Evolutionary conservation across 768 basidiomycete species (phyloP).

Genomic region (Mycena olivaceomarginata): DNA sequence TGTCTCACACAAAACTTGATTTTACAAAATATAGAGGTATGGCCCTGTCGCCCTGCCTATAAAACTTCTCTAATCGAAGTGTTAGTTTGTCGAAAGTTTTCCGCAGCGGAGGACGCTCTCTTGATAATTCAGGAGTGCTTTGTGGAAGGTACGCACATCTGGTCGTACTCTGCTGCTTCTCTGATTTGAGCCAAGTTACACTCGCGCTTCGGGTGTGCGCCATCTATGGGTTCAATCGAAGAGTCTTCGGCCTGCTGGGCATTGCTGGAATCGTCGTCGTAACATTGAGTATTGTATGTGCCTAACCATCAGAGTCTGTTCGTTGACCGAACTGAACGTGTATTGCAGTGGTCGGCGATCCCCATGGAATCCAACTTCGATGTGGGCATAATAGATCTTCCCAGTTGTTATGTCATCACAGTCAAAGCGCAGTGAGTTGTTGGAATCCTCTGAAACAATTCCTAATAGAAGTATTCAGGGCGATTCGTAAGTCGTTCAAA

Average conservation of each 20-base stretch:
- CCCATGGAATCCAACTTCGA: conserved; percentile 7
- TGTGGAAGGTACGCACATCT: conserved; percentile 7
- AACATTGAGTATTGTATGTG: conserved; percentile 1
- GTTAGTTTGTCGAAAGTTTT: conserved; percentile 4
- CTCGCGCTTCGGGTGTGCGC: conserved; percentile 14
- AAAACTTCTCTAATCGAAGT: neutral
- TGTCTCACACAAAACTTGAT: neutral
- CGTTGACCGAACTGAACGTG: neutral
- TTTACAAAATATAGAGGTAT: neutral
- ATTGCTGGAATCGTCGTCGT: neutral
- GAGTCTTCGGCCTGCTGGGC: conserved; percentile 10
- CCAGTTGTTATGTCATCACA: conserved; percentile 13
- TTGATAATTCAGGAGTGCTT: conserved; percentile 21
- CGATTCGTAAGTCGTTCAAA: conserved; percentile 17
- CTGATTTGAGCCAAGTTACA: conserved; percentile 2
- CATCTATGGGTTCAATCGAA: conserved; percentile 16
- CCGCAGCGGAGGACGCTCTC: neutral
- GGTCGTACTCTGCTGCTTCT: neutral
- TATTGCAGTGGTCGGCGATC: neutral
- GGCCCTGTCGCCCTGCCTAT: neutral
- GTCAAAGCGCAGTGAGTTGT: neutral
- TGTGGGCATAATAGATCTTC: neutral
- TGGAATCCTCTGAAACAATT: neutral
- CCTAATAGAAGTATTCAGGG: conserved; percentile 11
- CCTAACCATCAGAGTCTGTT: neutral